Percentiles rank a stretch among this genome's conserved stretches.
phyloP scores from a whole-genome alignment of 2,329 filamentous ascomycete genomes.

The Diplodia intermedia region DNA sequence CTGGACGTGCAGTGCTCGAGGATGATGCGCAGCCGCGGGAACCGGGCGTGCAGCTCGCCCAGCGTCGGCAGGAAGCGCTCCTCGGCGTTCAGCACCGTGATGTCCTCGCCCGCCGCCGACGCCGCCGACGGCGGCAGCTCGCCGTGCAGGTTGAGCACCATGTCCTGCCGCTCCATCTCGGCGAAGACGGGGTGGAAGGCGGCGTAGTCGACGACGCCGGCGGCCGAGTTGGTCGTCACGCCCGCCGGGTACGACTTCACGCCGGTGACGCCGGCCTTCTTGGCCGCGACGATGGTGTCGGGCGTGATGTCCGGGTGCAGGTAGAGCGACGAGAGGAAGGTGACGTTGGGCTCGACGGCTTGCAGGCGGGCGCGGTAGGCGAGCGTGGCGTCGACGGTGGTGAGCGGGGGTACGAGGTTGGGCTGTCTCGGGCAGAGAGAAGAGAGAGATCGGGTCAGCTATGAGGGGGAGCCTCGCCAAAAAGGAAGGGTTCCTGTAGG shows the following conservation, averaged over 20 bases:
- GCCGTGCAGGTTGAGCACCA: conserved; percentile 93
- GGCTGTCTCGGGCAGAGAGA: conserved; percentile 44
- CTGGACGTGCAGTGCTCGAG: conserved; percentile 89
- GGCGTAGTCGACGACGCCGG: conserved; percentile 73
- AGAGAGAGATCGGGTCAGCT: conserved; percentile 3
- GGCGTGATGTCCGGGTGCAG: conserved; percentile 58
- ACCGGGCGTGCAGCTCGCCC: conserved; percentile 72
- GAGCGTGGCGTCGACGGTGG: conserved; percentile 56
- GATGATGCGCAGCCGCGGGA: conserved; percentile 71
- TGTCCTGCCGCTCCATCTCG: conserved; percentile 84
- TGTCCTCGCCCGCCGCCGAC: conserved; percentile 36
- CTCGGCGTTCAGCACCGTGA: conserved; percentile 69
- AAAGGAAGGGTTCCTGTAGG: neutral
- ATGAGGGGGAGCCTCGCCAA: no score
- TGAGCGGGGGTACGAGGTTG: conserved; percentile 59
- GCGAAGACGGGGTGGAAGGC: conserved; percentile 79
- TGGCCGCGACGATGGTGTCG: conserved; percentile 71
- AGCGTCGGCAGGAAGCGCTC: conserved; percentile 82
- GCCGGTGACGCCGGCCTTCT: conserved; percentile 72
- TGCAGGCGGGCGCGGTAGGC: conserved; percentile 54
- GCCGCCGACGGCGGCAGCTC: conserved; percentile 69
- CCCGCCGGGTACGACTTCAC: conserved; percentile 72
- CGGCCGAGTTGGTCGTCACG: conserved; percentile 61
- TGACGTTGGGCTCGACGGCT: conserved; percentile 56
- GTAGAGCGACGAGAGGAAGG: conserved; percentile 60